A percentile compares a stretch with the other conserved stretches of the same genome.
These are phyloP conservation scores for Dionaea muscipula DNA, from an alignment of 179 eudicot species.

Conservation along the genomic window DNA sequence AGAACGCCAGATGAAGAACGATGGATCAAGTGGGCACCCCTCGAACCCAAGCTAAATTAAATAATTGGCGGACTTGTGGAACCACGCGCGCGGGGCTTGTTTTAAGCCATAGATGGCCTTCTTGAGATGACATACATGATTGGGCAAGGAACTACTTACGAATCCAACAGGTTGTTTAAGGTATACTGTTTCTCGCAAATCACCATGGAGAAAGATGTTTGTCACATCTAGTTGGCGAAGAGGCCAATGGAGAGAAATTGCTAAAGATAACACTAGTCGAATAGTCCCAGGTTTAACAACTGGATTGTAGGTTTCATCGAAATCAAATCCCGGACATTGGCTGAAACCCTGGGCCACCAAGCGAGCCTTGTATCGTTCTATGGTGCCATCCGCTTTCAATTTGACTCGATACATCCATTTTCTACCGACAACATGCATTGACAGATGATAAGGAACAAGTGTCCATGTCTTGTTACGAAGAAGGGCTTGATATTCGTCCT, in stretches of 20 bases:
- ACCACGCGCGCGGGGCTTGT: neutral
- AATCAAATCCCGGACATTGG: neutral
- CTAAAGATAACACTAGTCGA: neutral
- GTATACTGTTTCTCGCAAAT: neutral
- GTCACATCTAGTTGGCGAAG: neutral
- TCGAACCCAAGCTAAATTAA: neutral
- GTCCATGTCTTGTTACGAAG: neutral
- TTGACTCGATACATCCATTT: neutral
- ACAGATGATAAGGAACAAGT: too few relatives aligned
- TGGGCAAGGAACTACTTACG: neutral
- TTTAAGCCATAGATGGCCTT: neutral
- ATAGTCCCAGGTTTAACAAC: neutral
- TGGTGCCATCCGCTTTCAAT: neutral
- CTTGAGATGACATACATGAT: neutral
- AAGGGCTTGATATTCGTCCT: neutral
- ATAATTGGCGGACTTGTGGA: neutral
- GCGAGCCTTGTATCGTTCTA: neutral
- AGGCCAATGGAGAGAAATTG: neutral
- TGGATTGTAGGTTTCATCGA: neutral
- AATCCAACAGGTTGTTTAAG: neutral
- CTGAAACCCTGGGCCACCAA: neutral
- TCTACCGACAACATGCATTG: neutral
- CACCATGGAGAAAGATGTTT: neutral
- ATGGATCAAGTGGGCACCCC: neutral
- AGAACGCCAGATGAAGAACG: neutral